Percentiles rank a stretch among this genome's conserved stretches.
Evolutionary conservation across 257 asterid genomes (phyloP).

Genomic region (Solanum stenotomum): DNA sequence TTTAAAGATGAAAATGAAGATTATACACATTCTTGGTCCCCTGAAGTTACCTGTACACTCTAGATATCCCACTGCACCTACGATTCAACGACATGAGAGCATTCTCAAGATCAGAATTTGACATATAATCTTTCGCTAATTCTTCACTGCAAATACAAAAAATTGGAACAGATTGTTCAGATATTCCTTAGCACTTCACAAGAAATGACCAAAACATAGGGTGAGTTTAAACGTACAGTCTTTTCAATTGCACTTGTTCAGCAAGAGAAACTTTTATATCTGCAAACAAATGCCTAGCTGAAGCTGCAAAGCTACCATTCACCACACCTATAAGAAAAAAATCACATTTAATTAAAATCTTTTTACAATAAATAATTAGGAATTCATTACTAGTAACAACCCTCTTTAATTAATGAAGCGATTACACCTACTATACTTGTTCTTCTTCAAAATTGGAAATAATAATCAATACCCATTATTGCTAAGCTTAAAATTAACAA

Average conservation of each 20-base stretch:
- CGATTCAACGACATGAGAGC: slow-evolving; percentile 52
- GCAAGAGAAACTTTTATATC: slow-evolving; percentile 14
- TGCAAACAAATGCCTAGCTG: slow-evolving; percentile 41
- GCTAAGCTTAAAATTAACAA: background rate
- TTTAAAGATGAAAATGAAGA: background rate
- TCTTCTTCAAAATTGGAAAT: background rate
- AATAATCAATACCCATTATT: background rate
- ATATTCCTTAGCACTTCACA: background rate
- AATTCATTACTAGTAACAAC: background rate
- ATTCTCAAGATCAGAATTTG: slow-evolving; percentile 74
- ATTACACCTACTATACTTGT: background rate
- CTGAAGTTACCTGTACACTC: slow-evolving; percentile 66
- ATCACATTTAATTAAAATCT: background rate
- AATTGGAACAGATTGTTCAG: background rate
- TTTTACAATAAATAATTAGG: background rate
- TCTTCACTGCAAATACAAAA: slow-evolving; percentile 38
- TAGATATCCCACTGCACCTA: slow-evolving; percentile 68
- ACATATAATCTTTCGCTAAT: slow-evolving; percentile 84
- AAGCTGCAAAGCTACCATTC: slow-evolving; percentile 22
- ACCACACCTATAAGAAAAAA: slow-evolving; percentile 15
- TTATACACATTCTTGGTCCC: background rate
- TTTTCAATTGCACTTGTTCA: slow-evolving; percentile 41
- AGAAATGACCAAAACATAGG: background rate
- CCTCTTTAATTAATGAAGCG: background rate
- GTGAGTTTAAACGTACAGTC: slow-evolving; percentile 39